Percentiles rank a stretch among this genome's conserved stretches.
phyloP scores from a whole-genome alignment of 345 rosid genomes.

The Cochlearia excelsa region DNA sequence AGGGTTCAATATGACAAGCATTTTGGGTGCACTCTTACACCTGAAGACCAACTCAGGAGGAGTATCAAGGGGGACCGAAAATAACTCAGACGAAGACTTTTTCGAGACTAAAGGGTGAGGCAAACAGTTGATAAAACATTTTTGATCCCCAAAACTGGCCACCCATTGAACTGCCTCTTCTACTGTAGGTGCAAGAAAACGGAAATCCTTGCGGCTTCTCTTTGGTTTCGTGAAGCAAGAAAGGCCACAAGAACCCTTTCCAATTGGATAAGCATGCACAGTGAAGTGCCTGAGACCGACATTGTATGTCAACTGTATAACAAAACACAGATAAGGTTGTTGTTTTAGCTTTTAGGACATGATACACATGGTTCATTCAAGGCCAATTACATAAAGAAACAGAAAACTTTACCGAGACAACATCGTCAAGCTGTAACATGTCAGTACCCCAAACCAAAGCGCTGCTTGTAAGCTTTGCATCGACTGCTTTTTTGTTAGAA shows the following conservation, averaged over 20 bases:
- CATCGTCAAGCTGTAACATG: slow-evolving; percentile 64
- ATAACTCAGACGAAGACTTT: slow-evolving; percentile 78
- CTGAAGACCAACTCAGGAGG: slow-evolving; percentile 89
- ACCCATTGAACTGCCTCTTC: slow-evolving; percentile 98
- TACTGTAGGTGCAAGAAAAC: slow-evolving; percentile 65
- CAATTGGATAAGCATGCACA: slow-evolving; percentile 75
- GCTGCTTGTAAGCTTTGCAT: slow-evolving; percentile 80
- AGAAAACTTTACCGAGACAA: slow-evolving; percentile 60
- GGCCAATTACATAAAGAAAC: neutral
- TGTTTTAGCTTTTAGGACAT: neutral
- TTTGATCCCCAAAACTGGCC: slow-evolving; percentile 94
- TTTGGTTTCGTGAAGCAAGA: slow-evolving; percentile 73
- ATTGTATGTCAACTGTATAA: slow-evolving; percentile 70
- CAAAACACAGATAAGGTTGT: slow-evolving; percentile 21
- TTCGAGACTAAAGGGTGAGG: slow-evolving; percentile 91
- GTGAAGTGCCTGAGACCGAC: slow-evolving; percentile 87
- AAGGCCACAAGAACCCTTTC: slow-evolving; percentile 61
- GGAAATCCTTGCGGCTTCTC: slow-evolving; percentile 77
- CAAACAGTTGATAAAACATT: slow-evolving; percentile 83
- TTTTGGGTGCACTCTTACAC: slow-evolving; percentile 89
- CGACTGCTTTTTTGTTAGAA: slow-evolving; percentile 46
- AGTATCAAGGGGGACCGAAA: slow-evolving; percentile 56
- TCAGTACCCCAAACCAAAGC: slow-evolving; percentile 84
- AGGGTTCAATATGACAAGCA: slow-evolving; percentile 95
- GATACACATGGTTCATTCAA: neutral